These are phyloP conservation scores for Akanthomyces uredinophilus DNA, from an alignment of 2,329 filamentous ascomycete genomes.

Conservation along the genomic window DNA sequence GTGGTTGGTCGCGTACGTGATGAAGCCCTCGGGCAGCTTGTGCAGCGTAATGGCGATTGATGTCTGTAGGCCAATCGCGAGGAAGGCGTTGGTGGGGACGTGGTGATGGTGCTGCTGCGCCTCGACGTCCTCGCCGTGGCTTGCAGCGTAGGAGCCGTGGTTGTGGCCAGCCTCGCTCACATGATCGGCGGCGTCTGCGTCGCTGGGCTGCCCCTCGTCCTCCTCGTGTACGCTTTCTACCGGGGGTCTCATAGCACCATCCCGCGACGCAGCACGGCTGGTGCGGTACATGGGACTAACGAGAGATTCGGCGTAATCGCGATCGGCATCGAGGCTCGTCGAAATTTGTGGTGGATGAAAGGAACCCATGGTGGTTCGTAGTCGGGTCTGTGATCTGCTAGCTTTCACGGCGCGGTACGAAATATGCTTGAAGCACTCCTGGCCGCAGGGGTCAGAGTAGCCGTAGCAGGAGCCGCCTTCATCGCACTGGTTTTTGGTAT, in stretches of 20 bases:
- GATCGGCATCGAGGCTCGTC: constrained; percentile 25
- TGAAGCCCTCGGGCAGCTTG: constrained; percentile 83
- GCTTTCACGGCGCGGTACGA: constrained; percentile 29
- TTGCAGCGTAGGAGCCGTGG: constrained; percentile 23
- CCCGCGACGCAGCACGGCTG: constrained; percentile 36
- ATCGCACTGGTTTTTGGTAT: constrained; percentile 59
- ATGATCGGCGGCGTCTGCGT: constrained; percentile 38
- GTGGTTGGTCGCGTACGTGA: constrained; percentile 96
- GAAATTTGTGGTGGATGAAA: constrained; percentile 23
- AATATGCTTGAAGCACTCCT: constrained; percentile 60
- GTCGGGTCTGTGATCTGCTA: constrained; percentile 31
- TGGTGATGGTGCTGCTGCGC: constrained; percentile 76
- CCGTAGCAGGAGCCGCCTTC: constrained; percentile 57
- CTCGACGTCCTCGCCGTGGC: constrained; percentile 39
- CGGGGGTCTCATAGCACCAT: constrained; percentile 25
- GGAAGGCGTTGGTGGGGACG: constrained; percentile 87
- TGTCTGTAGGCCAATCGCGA: constrained; percentile 93
- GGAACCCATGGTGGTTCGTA: constrained; percentile 39
- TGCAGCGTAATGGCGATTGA: constrained; percentile 92
- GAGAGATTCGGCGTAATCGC: constrained; percentile 23
- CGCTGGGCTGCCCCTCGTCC: constrained; percentile 22
- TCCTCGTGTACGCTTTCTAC: constrained; percentile 13
- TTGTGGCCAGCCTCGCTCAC: constrained; percentile 10
- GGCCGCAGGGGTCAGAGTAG: constrained; percentile 60
- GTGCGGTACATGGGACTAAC: constrained; percentile 31